Conservation (phyloP, 1,284 basidiomycete genomes). For the Tetrapyrgos nigripes region DNA sequence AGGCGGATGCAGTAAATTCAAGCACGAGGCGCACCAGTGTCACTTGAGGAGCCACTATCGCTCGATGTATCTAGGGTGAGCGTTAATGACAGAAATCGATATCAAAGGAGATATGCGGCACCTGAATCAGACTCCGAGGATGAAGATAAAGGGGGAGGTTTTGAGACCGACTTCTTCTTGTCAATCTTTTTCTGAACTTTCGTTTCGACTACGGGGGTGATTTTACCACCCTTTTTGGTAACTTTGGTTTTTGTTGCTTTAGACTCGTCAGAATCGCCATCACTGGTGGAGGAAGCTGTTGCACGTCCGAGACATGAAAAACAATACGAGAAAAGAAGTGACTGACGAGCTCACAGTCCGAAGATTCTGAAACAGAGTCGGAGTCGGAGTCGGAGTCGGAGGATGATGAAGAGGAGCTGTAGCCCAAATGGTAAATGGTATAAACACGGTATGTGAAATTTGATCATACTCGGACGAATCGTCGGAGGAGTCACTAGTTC, state of each 20-base stretch:
- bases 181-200: slow-evolving; percentile 7
- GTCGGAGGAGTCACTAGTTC: slow-evolving; percentile 2
- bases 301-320: neutral
- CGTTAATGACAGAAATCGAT: neutral
- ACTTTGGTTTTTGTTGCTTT: neutral
- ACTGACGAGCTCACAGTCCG: slow-evolving; percentile 31
- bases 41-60: slow-evolving; percentile 3
- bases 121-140: slow-evolving; percentile 4
- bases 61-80: neutral
- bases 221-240: neutral
- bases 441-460: neutral
- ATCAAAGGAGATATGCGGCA: neutral
- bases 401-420: too few species aligned
- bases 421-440: too few species aligned
- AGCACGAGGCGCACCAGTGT: neutral
- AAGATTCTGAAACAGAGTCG: slow-evolving; percentile 31
- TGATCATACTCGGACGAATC: neutral
- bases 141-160: neutral
- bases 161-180: neutral
- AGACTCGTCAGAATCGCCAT: slow-evolving; percentile 10
- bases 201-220: neutral
- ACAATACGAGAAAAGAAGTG: neutral
- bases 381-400: slow-evolving; percentile 23
- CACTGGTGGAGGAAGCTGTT: neutral
- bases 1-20: neutral